Base-by-base conservation (phyloP, 1,139 yeast species). In the Candida labiduridarum region DNA sequence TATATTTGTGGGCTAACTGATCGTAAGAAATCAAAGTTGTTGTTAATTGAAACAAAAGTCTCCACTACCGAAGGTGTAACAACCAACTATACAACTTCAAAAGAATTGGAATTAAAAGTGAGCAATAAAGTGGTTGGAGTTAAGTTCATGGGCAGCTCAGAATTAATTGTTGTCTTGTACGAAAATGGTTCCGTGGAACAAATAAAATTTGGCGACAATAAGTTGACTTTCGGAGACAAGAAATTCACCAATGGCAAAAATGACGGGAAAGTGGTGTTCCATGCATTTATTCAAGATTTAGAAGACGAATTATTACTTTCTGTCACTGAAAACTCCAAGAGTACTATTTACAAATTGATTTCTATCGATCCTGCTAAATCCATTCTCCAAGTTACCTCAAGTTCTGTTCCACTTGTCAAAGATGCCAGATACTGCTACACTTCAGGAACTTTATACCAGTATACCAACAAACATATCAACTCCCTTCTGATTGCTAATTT, bases 1-100 rank as follows among this genome's bases (percentile, higher is more conserved):
- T 75, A 71, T 60, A 71, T 71, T 10, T 70, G 75, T 19, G 82
- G 83, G 11, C 58, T 76, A 31, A 73, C 79, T 9, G 85, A 81
- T 51, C 72, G 84, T 53, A 74, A 69, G 51, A 75, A 66, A 51
- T 63, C 72, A 47, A 74, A 68, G 56, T 60, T 82, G 44, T 68
- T 74, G 59, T 62, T 79, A 44, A 66, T 78, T 42, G 65, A 63
- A 68, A 65, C 49, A 27, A 45, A 25, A n/a, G 67, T 65, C 46
- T 57, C 57, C 14, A 49, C 53, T 2, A 48, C 49, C 31, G 59
- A 53, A 30, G 48, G 44, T 33, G 57, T 51, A 25, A 51, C 49
- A 12, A 34, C 41, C 16, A 46, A 46, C 12, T 46, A 49, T 14
- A 29, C 43, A 10, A 51, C 57, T 2, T 43, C 34, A 33, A 49